These are phyloP conservation scores for Dothistroma septosporum DNA, from an alignment of 2,329 filamentous ascomycete species.

Conservation along the genomic window DNA sequence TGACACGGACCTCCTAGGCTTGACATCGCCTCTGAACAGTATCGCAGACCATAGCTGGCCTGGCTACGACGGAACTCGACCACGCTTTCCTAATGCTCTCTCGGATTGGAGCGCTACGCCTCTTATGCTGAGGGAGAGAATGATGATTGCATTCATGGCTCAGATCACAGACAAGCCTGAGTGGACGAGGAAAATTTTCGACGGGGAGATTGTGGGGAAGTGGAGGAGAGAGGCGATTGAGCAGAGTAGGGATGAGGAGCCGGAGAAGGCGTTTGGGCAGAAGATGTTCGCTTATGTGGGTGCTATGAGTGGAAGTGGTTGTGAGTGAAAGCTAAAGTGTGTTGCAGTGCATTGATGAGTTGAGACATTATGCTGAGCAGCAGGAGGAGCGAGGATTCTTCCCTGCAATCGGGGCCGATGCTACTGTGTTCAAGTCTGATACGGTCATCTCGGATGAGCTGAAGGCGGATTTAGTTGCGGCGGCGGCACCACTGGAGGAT, in stretches of 20 bases:
- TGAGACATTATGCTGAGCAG: slow-evolving; percentile 50
- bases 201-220: slow-evolving; percentile 28
- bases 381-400: slow-evolving; percentile 42
- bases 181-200: slow-evolving; percentile 30
- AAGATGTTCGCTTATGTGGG: slow-evolving; percentile 27
- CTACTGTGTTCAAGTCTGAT: slow-evolving; percentile 54
- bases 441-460: slow-evolving; percentile 39
- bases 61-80: neutral
- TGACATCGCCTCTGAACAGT: slow-evolving; percentile 10
- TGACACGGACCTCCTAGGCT: slow-evolving; percentile 4
- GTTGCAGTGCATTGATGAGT: slow-evolving; percentile 23
- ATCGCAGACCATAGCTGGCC: slow-evolving; percentile 7
- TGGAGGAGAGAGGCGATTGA: slow-evolving; percentile 25
- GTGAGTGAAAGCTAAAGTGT: neutral
- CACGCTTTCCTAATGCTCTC: slow-evolving; percentile 24
- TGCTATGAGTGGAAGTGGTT: neutral
- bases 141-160: slow-evolving; percentile 31
- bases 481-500: slow-evolving; percentile 49
- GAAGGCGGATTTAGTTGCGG: slow-evolving; percentile 41
- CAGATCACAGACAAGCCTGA: slow-evolving; percentile 32
- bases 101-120: slow-evolving; percentile 16
- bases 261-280: slow-evolving; percentile 13
- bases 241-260: slow-evolving; percentile 4
- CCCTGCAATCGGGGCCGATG: slow-evolving; percentile 44
- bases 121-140: slow-evolving; percentile 25